Conservation (phyloP, 2,329 filamentous ascomycete species). For the Drechslerella dactyloides region DNA sequence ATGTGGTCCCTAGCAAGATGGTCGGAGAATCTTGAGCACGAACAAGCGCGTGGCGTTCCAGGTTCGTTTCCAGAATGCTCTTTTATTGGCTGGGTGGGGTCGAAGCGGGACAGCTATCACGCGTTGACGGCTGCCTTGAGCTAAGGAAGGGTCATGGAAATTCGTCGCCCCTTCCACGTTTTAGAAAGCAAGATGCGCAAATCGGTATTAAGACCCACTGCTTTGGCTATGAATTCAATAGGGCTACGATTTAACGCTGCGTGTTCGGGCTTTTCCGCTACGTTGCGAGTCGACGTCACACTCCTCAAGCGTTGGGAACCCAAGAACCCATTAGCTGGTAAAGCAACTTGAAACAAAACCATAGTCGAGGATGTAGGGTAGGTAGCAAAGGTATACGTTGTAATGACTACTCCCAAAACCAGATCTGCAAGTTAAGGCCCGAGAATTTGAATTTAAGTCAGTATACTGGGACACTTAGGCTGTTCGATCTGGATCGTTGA, state of each 20-base stretch:
- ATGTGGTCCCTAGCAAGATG: conserved; percentile 48
- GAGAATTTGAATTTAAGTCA: too few relatives aligned
- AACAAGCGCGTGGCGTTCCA: conserved; percentile 34
- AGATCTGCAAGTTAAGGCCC: too few relatives aligned
- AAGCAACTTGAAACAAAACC: too few relatives aligned
- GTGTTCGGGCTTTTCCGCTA: conserved; percentile 22
- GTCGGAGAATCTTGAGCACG: background rate
- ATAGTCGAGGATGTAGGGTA: too few relatives aligned
- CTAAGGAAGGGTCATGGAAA: background rate
- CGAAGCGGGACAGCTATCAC: conserved; percentile 5
- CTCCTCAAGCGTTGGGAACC: background rate
- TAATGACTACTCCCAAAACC: too few relatives aligned
- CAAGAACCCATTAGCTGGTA: too few relatives aligned
- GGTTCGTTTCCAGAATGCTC: conserved; percentile 36
- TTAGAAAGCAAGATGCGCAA: conserved; percentile 27
- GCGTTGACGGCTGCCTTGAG: conserved; percentile 44
- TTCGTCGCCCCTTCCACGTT: conserved; percentile 48
- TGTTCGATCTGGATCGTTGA: too few relatives aligned
- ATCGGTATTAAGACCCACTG: conserved; percentile 18
- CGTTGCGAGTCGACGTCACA: background rate
- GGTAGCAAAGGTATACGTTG: too few relatives aligned
- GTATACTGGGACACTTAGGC: too few relatives aligned
- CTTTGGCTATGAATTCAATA: background rate
- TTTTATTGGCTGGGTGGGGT: conserved; percentile 34
- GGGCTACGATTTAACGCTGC: conserved; percentile 9